phyloP scores from a whole-genome alignment of 345 rosid species.

The Laguncularia racemosa region DNA sequence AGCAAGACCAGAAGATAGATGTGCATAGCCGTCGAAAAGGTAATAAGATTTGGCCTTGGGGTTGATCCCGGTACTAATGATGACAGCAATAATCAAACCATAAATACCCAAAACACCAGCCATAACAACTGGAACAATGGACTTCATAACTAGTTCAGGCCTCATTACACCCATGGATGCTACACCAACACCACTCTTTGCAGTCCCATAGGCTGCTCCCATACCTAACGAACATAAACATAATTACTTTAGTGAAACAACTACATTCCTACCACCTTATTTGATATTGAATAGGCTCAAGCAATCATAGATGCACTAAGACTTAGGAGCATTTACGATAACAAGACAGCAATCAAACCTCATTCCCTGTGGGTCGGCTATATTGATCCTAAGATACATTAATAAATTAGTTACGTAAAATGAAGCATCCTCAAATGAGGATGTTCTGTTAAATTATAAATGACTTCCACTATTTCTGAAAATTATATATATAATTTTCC shows the following conservation, averaged over 20 bases:
- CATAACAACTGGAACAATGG: constrained; percentile 96
- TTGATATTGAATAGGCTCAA: too few species aligned
- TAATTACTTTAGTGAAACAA: not conserved
- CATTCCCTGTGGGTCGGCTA: too few species aligned
- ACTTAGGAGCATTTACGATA: too few species aligned
- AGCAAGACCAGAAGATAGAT: constrained; percentile 91
- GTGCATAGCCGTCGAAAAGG: constrained; percentile 89
- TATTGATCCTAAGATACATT: too few species aligned
- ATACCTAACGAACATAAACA: constrained; percentile 40
- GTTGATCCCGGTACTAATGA: constrained; percentile 87
- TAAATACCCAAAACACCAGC: constrained; percentile 98
- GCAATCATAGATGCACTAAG: too few species aligned
- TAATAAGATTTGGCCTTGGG: constrained; percentile 90
- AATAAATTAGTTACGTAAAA: too few species aligned
- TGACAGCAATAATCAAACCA: constrained; percentile 92
- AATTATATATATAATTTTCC: too few species aligned
- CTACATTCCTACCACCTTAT: not conserved
- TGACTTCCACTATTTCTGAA: too few species aligned
- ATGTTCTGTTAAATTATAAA: too few species aligned
- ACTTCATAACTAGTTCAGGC: constrained; percentile 94
- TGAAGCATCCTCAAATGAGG: too few species aligned
- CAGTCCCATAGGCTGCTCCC: constrained; percentile 98
- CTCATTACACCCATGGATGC: constrained; percentile 98
- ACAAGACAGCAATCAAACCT: too few species aligned
- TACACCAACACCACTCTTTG: constrained; percentile 93